Conservation (phyloP, 169 alveolate genomes). For the Theileria annulata region DNA sequence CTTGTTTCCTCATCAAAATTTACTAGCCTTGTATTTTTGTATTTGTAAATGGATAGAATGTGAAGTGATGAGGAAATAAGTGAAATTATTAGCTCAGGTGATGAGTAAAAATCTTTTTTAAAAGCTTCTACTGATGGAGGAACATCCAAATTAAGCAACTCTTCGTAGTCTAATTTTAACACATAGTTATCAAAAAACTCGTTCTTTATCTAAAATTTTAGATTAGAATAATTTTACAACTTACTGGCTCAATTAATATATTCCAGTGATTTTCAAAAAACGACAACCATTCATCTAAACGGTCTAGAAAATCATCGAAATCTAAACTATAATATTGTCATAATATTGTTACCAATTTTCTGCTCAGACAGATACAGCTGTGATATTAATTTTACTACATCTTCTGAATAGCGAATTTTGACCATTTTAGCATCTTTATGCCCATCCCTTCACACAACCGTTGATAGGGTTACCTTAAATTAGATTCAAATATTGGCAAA, state of each 20-base stretch:
- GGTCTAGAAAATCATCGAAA: constrained; percentile 26
- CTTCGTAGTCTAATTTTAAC: constrained; percentile 22
- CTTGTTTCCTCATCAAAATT: background rate
- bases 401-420: constrained; percentile 4
- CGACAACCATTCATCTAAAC: constrained; percentile 40
- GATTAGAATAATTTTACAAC: background rate
- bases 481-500: background rate
- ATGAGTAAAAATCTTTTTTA: constrained; percentile 24
- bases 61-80: constrained; percentile 44
- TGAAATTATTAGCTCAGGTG: constrained; percentile 25
- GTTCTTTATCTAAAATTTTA: constrained; percentile 8
- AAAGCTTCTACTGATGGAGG: constrained; percentile 42
- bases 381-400: constrained; percentile 7
- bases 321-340: background rate
- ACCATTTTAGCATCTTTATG: background rate
- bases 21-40: background rate
- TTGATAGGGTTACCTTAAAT: background rate
- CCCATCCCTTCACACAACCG: background rate
- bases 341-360: background rate
- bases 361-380: constrained; percentile 16
- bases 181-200: constrained; percentile 23
- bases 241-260: constrained; percentile 13
- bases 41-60: background rate
- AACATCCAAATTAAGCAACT: constrained; percentile 7
- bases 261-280: constrained; percentile 31